These are phyloP conservation scores for Mortierella hygrophila DNA, from an alignment of 192 early-diverging fungal species.

Conservation along the genomic window DNA sequence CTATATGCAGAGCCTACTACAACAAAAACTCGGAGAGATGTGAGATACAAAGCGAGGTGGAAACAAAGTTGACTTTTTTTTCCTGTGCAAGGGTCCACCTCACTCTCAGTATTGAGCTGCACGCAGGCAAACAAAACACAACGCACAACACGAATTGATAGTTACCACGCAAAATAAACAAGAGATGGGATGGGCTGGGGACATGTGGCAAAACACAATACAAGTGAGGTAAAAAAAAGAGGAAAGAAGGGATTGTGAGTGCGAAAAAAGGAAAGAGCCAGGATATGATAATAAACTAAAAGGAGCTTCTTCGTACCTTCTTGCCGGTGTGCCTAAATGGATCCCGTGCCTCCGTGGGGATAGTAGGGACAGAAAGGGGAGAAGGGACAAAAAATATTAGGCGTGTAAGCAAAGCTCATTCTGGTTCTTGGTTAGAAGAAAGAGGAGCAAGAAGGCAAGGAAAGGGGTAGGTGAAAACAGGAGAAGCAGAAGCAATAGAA, in stretches of 20 bases:
- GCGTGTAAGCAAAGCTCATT: neutral
- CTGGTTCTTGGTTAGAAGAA: neutral
- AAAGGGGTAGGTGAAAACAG: neutral
- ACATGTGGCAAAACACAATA: neutral
- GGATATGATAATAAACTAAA: neutral
- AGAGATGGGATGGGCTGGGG: neutral
- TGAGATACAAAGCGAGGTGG: neutral
- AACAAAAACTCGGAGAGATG: neutral
- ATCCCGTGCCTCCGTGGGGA: neutral
- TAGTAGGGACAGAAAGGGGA: neutral
- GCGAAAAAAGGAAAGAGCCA: neutral
- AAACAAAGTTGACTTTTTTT: neutral
- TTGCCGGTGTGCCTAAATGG: neutral
- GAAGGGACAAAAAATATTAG: neutral
- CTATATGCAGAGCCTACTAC: neutral
- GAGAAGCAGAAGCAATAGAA: conserved; percentile 4
- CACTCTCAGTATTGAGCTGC: neutral
- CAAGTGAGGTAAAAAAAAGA: neutral
- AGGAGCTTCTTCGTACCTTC: too few species aligned
- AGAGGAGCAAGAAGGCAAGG: neutral
- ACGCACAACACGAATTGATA: neutral
- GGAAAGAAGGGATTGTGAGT: neutral
- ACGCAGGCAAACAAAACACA: neutral
- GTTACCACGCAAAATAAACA: neutral
- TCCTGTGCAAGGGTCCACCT: neutral